A percentile compares a stretch with the other conserved stretches of the same genome.
Conservation (phyloP, 2,329 filamentous ascomycete species). For the Pseudocercospora vitis region DNA sequence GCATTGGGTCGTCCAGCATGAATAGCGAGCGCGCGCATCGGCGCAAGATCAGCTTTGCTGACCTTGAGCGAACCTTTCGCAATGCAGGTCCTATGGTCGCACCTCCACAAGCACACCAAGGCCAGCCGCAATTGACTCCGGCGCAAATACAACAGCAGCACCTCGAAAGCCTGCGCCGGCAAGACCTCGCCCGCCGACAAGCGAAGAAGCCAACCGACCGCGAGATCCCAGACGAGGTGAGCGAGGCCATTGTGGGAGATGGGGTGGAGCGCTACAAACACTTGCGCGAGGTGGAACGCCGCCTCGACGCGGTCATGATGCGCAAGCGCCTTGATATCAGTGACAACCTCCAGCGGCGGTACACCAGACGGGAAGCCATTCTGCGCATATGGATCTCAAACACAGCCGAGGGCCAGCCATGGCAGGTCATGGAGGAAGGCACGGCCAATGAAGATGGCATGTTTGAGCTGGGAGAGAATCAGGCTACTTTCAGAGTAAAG, state of each 20-base stretch:
- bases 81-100: slow-evolving; percentile 45
- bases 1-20: slow-evolving; percentile 15
- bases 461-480: slow-evolving; percentile 78
- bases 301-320: slow-evolving; percentile 88
- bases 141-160: slow-evolving; percentile 50
- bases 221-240: slow-evolving; percentile 79
- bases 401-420: slow-evolving; percentile 88
- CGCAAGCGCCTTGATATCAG: slow-evolving; percentile 89
- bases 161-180: slow-evolving; percentile 43
- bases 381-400: slow-evolving; percentile 94
- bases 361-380: slow-evolving; percentile 61
- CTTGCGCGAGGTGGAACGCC: slow-evolving; percentile 81
- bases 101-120: slow-evolving; percentile 33
- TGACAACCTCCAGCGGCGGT: slow-evolving; percentile 70
- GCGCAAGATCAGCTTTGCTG: slow-evolving; percentile 50
- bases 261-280: slow-evolving; percentile 78
- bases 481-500: slow-evolving; percentile 83
- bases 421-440: slow-evolving; percentile 65
- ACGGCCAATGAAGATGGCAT: slow-evolving; percentile 60
- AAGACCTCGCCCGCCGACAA: slow-evolving; percentile 68
- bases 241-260: slow-evolving; percentile 80
- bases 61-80: slow-evolving; percentile 49
- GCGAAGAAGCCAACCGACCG: slow-evolving; percentile 92
- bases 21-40: slow-evolving; percentile 29
- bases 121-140: slow-evolving; percentile 50